Percentiles rank a stretch among this genome's conserved stretches.
phyloP scores from a whole-genome alignment of 2,329 filamentous ascomycete species.

The Pseudogymnoascus sp. region DNA sequence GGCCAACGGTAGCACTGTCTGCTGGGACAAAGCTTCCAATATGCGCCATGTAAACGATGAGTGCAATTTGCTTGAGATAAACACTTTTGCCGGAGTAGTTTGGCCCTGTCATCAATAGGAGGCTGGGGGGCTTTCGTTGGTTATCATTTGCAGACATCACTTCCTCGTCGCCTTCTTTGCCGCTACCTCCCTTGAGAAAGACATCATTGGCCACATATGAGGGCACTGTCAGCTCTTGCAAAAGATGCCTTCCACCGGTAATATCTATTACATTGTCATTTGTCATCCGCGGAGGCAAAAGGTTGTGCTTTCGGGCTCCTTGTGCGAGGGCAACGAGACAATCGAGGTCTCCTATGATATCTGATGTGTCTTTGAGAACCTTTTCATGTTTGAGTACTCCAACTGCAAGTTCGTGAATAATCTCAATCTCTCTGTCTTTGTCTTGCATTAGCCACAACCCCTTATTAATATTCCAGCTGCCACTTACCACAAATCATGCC shows the following conservation, averaged over 20 bases:
- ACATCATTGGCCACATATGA: slow-evolving; percentile 81
- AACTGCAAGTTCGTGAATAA: slow-evolving; percentile 70
- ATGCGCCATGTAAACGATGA: slow-evolving; percentile 89
- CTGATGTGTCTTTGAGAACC: slow-evolving; percentile 61
- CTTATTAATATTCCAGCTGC: background rate
- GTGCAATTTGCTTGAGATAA: slow-evolving; percentile 85
- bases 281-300: slow-evolving; percentile 64
- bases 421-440: slow-evolving; percentile 78
- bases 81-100: slow-evolving; percentile 97
- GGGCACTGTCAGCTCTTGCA: slow-evolving; percentile 77
- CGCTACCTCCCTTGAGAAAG: slow-evolving; percentile 54
- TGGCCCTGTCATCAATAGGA: slow-evolving; percentile 79
- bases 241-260: slow-evolving; percentile 70
- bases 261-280: slow-evolving; percentile 65
- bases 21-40: slow-evolving; percentile 90
- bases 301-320: slow-evolving; percentile 67
- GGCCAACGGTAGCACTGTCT: slow-evolving; percentile 63
- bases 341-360: slow-evolving; percentile 80
- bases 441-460: slow-evolving; percentile 10
- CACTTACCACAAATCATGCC: slow-evolving; percentile 68
- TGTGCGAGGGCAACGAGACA: slow-evolving; percentile 73
- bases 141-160: background rate
- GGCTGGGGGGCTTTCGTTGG: slow-evolving; percentile 44
- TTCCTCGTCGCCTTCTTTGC: slow-evolving; percentile 19
- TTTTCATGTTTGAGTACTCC: slow-evolving; percentile 62